phyloP scores from a whole-genome alignment of 148 eudicot genomes.

The Chenopodium berlandieri region DNA sequence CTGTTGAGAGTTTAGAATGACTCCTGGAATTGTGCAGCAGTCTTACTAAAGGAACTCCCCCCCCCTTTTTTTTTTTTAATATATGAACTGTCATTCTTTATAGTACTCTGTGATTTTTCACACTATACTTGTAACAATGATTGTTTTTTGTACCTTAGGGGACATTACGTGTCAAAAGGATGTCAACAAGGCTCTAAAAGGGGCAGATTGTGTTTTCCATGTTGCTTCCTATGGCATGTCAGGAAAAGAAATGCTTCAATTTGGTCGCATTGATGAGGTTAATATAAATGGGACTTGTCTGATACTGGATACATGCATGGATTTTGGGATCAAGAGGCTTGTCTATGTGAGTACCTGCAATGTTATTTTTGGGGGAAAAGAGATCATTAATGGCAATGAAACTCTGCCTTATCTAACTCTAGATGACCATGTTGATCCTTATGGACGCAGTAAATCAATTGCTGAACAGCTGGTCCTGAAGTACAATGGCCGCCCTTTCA shows the following conservation, averaged over 20 bases:
- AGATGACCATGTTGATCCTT: conserved; percentile 82
- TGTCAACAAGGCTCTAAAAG: conserved; percentile 64
- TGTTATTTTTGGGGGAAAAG: conserved; percentile 82
- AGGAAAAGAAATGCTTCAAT: conserved; percentile 95
- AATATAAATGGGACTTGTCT: conserved; percentile 82
- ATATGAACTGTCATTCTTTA: not conserved
- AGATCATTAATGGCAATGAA: conserved; percentile 86
- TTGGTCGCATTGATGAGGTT: conserved; percentile 66
- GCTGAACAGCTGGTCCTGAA: conserved; percentile 88
- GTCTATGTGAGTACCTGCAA: conserved; percentile 86
- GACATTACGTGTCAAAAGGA: conserved; percentile 62
- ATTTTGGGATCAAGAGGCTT: conserved; percentile 67
- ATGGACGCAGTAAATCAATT: conserved; percentile 89
- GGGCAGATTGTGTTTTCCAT: conserved; percentile 90
- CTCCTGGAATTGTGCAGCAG: no score
- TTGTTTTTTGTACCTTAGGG: conserved; percentile 36
- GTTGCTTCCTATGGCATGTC: conserved; percentile 97
- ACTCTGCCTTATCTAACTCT: conserved; percentile 65
- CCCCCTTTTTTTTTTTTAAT: no score
- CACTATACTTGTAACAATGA: not conserved
- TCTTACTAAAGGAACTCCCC: no score
- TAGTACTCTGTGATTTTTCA: not conserved
- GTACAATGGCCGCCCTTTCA: conserved; percentile 74
- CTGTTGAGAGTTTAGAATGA: no score
- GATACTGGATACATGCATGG: conserved; percentile 69